Percentiles rank a stretch among this genome's conserved stretches.
These are phyloP conservation scores for Firmiana major DNA, from an alignment of 345 rosid genomes.

Conservation along the genomic window DNA sequence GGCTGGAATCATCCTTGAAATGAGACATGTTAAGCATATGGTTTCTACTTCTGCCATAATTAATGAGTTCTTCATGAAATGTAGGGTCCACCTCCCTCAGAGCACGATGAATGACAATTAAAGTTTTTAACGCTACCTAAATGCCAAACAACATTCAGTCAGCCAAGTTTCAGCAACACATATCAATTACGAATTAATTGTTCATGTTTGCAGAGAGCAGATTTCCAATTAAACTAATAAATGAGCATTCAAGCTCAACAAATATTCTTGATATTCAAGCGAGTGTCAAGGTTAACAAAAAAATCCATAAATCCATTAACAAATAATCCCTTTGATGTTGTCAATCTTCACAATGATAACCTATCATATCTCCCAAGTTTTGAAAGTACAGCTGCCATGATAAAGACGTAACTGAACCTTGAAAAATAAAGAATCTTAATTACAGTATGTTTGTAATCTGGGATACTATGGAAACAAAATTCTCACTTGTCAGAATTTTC, in stretches of 20 bases:
- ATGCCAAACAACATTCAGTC: slow-evolving; percentile 10
- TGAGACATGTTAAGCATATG: slow-evolving; percentile 98
- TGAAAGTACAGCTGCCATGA: not conserved
- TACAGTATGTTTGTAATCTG: not conserved
- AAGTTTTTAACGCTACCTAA: slow-evolving; percentile 93
- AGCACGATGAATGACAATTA: slow-evolving; percentile 90
- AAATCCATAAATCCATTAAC: not conserved
- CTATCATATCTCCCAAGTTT: not conserved
- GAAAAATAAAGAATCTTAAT: not conserved
- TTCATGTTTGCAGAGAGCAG: slow-evolving; percentile 9
- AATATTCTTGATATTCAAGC: not conserved
- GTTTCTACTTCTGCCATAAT: slow-evolving; percentile 83
- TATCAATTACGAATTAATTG: not conserved
- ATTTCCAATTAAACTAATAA: not conserved
- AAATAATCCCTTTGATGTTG: not conserved
- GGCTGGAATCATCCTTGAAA: slow-evolving; percentile 96
- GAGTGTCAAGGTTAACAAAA: not conserved
- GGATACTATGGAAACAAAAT: not conserved
- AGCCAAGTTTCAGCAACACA: not conserved
- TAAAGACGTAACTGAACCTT: not conserved
- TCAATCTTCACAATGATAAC: not conserved
- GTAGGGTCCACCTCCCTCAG: slow-evolving; percentile 98
- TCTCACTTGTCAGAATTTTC: not conserved
- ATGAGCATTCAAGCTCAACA: not conserved
- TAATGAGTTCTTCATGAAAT: slow-evolving; percentile 90